These are phyloP conservation scores for Onygenales sp. DNA, from an alignment of 2,329 filamentous ascomycete species.

Conservation along the genomic window DNA sequence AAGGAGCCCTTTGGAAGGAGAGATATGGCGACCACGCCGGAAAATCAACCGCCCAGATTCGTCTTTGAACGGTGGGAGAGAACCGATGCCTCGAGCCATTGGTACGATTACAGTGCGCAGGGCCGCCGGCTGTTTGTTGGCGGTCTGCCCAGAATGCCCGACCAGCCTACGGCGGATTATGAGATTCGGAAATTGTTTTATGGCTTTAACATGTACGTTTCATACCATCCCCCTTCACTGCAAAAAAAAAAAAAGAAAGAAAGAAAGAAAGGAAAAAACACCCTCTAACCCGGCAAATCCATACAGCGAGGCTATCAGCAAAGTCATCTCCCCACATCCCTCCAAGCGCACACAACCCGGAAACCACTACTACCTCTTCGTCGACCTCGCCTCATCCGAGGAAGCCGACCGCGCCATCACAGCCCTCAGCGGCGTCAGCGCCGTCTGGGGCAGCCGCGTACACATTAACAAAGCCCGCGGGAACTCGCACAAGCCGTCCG, in stretches of 20 bases:
- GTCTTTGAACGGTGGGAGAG: constrained; percentile 35
- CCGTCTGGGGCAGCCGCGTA: constrained; percentile 31
- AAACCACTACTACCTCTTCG: constrained; percentile 55
- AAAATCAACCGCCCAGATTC: constrained; percentile 9
- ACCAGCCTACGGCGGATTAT: constrained; percentile 32
- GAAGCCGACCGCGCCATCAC: constrained; percentile 45
- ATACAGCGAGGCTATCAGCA: constrained; percentile 36
- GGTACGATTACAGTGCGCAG: constrained; percentile 24
- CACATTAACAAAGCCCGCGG: constrained; percentile 33
- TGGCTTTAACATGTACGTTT: constrained; percentile 32
- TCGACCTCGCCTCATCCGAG: constrained; percentile 49
- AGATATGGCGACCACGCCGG: constrained; percentile 1
- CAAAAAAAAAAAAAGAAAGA: neutral
- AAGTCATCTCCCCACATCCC: constrained; percentile 50
- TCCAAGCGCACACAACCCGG: constrained; percentile 44
- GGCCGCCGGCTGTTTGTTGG: constrained; percentile 39
- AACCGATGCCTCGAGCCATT: constrained; percentile 28
- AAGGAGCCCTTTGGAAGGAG: constrained; percentile 16
- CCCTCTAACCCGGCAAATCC: neutral
- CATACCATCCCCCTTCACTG: neutral
- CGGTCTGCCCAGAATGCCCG: constrained; percentile 34
- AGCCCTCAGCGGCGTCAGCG: constrained; percentile 30
- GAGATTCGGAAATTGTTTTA: constrained; percentile 37
- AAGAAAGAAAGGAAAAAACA: neutral
- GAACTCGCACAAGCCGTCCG: constrained; percentile 22